phyloP scores from a whole-genome alignment of 176 grass and related monocot genomes.

The Triticum turgidum region DNA sequence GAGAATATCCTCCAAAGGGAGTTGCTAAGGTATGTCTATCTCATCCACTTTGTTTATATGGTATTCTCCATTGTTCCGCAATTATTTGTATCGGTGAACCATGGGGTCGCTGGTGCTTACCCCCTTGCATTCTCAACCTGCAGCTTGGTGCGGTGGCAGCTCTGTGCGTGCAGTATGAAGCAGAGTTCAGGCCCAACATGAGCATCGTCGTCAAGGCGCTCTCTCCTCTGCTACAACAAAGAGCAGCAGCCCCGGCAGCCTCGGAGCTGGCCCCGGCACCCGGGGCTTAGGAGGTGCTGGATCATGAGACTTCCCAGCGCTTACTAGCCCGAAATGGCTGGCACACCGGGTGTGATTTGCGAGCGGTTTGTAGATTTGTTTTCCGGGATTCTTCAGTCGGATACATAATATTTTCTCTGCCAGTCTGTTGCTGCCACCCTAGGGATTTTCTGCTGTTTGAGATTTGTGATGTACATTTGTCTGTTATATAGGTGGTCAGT shows the following conservation, averaged over 20 bases:
- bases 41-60: not conserved
- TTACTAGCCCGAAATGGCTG: not conserved
- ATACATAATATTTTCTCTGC: not conserved
- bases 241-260: slow-evolving; percentile 27
- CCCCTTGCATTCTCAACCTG: not conserved
- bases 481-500: not conserved
- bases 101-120: not conserved
- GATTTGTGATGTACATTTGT: slow-evolving; percentile 27
- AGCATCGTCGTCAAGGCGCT: slow-evolving; percentile 91
- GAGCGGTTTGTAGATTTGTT: slow-evolving; percentile 4
- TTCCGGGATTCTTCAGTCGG: slow-evolving; percentile 12
- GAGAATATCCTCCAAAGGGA: slow-evolving; percentile 55
- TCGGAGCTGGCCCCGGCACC: slow-evolving; percentile 18
- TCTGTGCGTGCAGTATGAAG: slow-evolving; percentile 83
- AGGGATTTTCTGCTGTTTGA: not conserved
- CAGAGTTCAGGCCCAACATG: slow-evolving; percentile 94
- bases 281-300: slow-evolving; percentile 19
- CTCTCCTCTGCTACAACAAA: slow-evolving; percentile 67
- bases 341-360: slow-evolving; percentile 16
- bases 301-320: not conserved
- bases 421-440: too few relatives aligned
- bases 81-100: not conserved
- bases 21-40: slow-evolving; percentile 48
- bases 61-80: not conserved
- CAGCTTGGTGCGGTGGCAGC: slow-evolving; percentile 88